These are phyloP conservation scores for Cryptosporidium bovis DNA, from an alignment of 169 alveolate species.

Conservation along the genomic window DNA sequence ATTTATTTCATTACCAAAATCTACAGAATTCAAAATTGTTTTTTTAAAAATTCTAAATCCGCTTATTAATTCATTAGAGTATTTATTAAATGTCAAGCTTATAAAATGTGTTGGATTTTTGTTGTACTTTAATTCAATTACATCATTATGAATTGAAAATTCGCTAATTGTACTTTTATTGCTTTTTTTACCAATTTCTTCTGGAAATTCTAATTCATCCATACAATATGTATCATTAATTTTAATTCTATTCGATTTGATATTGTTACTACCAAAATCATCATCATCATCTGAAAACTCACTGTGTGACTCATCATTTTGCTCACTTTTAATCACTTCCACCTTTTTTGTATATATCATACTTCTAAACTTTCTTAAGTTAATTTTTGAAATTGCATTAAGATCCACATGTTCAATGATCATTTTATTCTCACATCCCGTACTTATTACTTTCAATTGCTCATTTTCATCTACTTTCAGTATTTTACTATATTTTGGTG, in stretches of 20 bases:
- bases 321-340: not conserved
- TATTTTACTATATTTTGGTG: too few relatives aligned
- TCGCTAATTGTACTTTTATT: too few relatives aligned
- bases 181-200: too few relatives aligned
- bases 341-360: slow-evolving; percentile 2
- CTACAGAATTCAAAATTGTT: slow-evolving; percentile 16
- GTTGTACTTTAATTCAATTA: not conserved
- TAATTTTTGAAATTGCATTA: slow-evolving; percentile 9
- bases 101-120: slow-evolving; percentile 51
- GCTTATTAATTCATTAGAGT: slow-evolving; percentile 6
- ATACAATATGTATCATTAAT: too few relatives aligned
- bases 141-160: not conserved
- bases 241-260: too few relatives aligned
- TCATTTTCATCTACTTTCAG: too few relatives aligned
- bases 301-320: slow-evolving; percentile 9
- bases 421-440: not conserved
- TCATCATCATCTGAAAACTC: slow-evolving; percentile 10
- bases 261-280: not conserved
- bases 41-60: slow-evolving; percentile 29
- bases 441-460: too few relatives aligned
- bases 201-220: too few relatives aligned
- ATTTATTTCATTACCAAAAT: slow-evolving; percentile 23
- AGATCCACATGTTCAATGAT: slow-evolving; percentile 13
- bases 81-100: slow-evolving; percentile 40
- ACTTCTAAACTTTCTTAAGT: not conserved